phyloP scores from a whole-genome alignment of 768 basidiomycete genomes.

The Boletus tylopilopsis region DNA sequence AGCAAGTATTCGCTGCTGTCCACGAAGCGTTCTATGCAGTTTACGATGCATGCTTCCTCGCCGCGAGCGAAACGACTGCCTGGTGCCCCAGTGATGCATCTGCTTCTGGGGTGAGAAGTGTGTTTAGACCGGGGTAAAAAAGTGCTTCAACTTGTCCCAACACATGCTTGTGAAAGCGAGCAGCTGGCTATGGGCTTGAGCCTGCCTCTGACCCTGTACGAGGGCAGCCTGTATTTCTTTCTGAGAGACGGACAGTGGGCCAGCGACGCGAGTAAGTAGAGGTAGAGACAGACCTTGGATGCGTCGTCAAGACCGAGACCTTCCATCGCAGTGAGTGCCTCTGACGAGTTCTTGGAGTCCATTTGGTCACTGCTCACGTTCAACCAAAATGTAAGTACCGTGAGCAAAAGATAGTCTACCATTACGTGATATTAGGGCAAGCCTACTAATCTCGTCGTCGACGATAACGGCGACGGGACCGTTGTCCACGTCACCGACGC shows the following conservation, averaged over 20 bases:
- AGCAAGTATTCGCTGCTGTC: slow-evolving; percentile 85
- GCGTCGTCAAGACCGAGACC: slow-evolving; percentile 59
- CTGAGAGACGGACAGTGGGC: slow-evolving; percentile 36
- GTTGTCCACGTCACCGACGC: slow-evolving; percentile 3
- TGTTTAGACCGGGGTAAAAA: neutral
- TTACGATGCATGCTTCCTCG: slow-evolving; percentile 79
- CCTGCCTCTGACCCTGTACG: slow-evolving; percentile 78
- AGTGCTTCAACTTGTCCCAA: slow-evolving; percentile 80
- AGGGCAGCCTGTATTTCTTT: slow-evolving; percentile 80
- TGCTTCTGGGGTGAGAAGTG: slow-evolving; percentile 30
- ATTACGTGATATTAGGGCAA: slow-evolving; percentile 24
- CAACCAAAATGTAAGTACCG: no score
- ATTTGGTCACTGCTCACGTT: slow-evolving; percentile 8
- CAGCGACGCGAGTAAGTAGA: slow-evolving; percentile 1
- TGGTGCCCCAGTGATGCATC: slow-evolving; percentile 79
- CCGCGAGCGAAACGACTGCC: slow-evolving; percentile 72
- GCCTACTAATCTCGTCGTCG: slow-evolving; percentile 4
- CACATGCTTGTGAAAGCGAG: slow-evolving; percentile 81
- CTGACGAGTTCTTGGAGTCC: slow-evolving; percentile 25
- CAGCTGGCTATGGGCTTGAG: slow-evolving; percentile 69
- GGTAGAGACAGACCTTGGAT: slow-evolving; percentile 52
- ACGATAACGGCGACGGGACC: slow-evolving; percentile 5
- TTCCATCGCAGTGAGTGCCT: slow-evolving; percentile 36
- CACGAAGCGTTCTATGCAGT: slow-evolving; percentile 91
- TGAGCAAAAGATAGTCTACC: slow-evolving; percentile 19